A percentile compares a stretch with the other conserved stretches of the same genome.
These are phyloP conservation scores for Neurospora cerealis DNA, from an alignment of 495 filamentous ascomycete genomes.

Conservation along the genomic window DNA sequence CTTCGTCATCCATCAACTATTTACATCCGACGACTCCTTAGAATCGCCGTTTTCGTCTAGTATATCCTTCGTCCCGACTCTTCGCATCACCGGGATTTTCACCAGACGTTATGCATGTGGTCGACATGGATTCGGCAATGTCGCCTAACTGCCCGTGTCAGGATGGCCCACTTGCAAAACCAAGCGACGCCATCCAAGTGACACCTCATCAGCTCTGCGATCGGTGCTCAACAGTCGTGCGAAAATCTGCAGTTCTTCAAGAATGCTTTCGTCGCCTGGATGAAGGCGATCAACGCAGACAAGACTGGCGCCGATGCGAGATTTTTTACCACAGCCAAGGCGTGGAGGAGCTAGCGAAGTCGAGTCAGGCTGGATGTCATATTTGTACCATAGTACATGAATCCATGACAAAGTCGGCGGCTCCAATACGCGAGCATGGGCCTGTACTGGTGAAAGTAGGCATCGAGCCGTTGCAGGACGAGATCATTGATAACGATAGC, in stretches of 20 bases:
- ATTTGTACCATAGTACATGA: neutral
- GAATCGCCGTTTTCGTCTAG: neutral
- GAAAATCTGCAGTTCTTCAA: neutral
- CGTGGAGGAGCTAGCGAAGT: neutral
- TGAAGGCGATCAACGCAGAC: neutral
- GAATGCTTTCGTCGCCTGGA: neutral
- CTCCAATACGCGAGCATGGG: neutral
- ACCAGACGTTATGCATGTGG: neutral
- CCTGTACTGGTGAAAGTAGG: neutral
- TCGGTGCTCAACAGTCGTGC: neutral
- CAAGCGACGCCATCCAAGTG: neutral
- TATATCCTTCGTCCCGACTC: neutral
- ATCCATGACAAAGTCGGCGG: neutral
- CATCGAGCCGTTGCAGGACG: neutral
- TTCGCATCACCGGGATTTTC: neutral
- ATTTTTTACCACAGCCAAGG: neutral
- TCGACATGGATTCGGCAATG: neutral
- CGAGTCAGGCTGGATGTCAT: neutral
- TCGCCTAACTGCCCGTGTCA: neutral
- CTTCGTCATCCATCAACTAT: neutral
- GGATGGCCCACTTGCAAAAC: neutral
- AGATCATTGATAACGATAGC: neutral
- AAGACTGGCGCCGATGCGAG: neutral
- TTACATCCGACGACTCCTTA: neutral
- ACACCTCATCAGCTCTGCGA: neutral